Percentiles rank a stretch among this genome's conserved stretches.
phyloP scores from a whole-genome alignment of 2,329 filamentous ascomycete genomes.

The Rhexocercosporidium sp. region DNA sequence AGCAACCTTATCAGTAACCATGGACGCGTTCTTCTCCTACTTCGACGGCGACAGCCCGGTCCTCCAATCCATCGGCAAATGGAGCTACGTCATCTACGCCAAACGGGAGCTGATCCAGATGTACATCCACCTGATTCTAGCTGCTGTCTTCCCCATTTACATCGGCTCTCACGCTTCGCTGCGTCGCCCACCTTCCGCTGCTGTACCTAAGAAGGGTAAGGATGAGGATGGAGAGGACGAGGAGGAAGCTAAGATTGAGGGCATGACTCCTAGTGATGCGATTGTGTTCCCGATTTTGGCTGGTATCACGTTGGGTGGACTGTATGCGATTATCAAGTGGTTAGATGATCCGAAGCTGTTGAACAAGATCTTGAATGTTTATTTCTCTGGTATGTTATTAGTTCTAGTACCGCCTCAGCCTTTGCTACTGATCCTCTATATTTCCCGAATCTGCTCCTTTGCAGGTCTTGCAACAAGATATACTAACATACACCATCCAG shows the following conservation, averaged over 20 bases:
- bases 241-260: conserved; percentile 67
- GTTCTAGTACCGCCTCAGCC: background rate
- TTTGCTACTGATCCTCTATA: background rate
- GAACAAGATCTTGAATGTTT: conserved; percentile 81
- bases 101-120: conserved; percentile 36
- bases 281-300: conserved; percentile 84
- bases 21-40: conserved; percentile 26
- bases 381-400: conserved; percentile 64
- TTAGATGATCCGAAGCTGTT: conserved; percentile 80
- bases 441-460: conserved; percentile 2
- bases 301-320: conserved; percentile 69
- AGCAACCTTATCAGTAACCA: background rate
- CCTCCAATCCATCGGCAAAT: conserved; percentile 37
- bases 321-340: conserved; percentile 92
- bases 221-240: conserved; percentile 55
- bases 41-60: conserved; percentile 32
- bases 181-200: conserved; percentile 80
- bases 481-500: conserved; percentile 20
- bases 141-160: conserved; percentile 83
- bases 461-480: background rate
- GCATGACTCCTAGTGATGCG: conserved; percentile 77
- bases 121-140: conserved; percentile 61
- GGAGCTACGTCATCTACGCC: conserved; percentile 30
- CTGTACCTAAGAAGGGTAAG: conserved; percentile 55
- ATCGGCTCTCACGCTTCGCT: conserved; percentile 85